Percentiles rank a stretch among this genome's conserved stretches.
These are phyloP conservation scores for Penicillium sp. DNA, from an alignment of 2,329 filamentous ascomycete species.

Conservation along the genomic window DNA sequence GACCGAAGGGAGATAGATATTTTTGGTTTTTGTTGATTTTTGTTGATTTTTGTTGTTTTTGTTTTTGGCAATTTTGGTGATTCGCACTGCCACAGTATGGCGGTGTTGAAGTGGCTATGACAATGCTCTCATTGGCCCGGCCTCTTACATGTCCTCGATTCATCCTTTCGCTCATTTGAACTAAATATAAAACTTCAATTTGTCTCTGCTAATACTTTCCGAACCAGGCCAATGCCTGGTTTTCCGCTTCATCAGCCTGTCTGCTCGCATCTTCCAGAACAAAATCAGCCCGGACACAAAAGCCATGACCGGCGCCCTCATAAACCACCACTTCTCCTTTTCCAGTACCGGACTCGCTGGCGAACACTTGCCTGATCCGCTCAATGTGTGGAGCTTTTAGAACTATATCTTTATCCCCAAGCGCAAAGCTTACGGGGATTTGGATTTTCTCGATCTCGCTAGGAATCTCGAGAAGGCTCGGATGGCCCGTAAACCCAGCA, in stretches of 20 bases:
- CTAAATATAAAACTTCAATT: neutral
- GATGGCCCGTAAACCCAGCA: constrained; percentile 2
- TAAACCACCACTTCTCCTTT: constrained; percentile 38
- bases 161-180: neutral
- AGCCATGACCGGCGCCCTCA: constrained; percentile 25
- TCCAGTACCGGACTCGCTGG: constrained; percentile 26
- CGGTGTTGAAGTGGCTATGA: neutral
- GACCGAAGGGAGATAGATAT: neutral
- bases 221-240: constrained; percentile 22
- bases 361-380: neutral
- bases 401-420: neutral
- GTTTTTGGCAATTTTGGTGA: neutral
- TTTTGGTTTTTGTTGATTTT: neutral
- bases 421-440: constrained; percentile 1
- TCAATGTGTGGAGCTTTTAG: neutral
- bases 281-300: constrained; percentile 26
- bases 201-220: neutral
- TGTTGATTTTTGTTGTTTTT: neutral
- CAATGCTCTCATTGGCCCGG: neutral
- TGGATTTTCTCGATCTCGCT: constrained; percentile 1
- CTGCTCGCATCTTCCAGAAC: constrained; percentile 17
- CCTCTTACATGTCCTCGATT: neutral
- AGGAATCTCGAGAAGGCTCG: neutral
- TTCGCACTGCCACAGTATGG: neutral
- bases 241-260: constrained; percentile 26